These are phyloP conservation scores for Lasiodiplodia hormozganensis DNA, from an alignment of 2,329 filamentous ascomycete species.

Conservation along the genomic window DNA sequence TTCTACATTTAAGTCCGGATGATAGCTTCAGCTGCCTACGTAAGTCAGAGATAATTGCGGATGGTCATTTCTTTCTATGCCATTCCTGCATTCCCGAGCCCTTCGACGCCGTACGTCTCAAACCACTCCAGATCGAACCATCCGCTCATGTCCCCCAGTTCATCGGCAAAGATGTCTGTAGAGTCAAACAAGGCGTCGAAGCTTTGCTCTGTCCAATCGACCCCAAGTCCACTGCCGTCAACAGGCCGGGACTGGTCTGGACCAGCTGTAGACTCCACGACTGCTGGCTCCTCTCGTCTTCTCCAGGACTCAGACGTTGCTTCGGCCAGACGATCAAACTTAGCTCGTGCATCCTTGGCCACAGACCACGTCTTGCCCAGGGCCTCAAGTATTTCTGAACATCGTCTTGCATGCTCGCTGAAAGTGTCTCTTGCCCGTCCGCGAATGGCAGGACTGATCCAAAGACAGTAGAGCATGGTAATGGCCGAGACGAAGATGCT, in stretches of 20 bases:
- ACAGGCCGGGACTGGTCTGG: background rate
- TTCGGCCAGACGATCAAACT: constrained; percentile 12
- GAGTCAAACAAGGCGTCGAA: constrained; percentile 1
- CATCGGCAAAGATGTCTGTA: background rate
- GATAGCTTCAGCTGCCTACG: too few species aligned
- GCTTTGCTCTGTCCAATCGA: background rate
- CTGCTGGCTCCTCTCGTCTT: background rate
- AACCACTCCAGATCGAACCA: constrained; percentile 27
- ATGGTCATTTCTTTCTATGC: background rate
- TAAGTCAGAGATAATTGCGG: too few species aligned
- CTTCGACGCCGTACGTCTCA: constrained; percentile 11
- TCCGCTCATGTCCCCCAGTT: constrained; percentile 15
- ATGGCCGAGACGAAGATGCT: constrained; percentile 57
- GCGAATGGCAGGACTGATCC: constrained; percentile 53
- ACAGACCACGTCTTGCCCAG: constrained; percentile 61
- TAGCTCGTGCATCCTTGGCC: constrained; percentile 44
- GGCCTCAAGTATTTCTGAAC: constrained; percentile 58
- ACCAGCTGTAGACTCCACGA: background rate
- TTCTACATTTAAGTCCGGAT: too few species aligned
- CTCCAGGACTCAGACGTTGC: constrained; percentile 17
- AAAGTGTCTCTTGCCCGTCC: constrained; percentile 49
- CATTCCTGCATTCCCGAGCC: background rate
- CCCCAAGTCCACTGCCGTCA: background rate
- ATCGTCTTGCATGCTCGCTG: constrained; percentile 51
- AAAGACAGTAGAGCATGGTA: constrained; percentile 60